Percentiles rank a stretch among this genome's conserved stretches.
phyloP scores from a whole-genome alignment of 2,329 filamentous ascomycete genomes.

The Colletotrichum orbiculare region DNA sequence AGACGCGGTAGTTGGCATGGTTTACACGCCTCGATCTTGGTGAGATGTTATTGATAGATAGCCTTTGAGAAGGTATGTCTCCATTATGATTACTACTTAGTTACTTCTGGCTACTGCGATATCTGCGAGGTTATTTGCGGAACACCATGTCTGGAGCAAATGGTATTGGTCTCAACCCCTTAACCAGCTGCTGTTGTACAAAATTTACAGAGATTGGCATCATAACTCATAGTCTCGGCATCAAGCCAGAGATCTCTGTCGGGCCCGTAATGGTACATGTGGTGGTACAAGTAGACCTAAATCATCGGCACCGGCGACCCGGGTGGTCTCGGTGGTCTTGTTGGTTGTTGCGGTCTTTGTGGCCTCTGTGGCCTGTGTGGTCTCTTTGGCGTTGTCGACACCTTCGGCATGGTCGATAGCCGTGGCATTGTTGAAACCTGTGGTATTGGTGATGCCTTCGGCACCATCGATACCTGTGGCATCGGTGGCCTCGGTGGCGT shows the following conservation, averaged over 20 bases:
- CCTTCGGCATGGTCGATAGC: background rate
- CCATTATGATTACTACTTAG: conserved; percentile 13
- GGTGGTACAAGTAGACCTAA: background rate
- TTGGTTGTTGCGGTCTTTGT: background rate
- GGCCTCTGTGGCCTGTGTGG: background rate
- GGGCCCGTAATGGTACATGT: background rate
- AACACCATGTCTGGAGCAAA: too few relatives aligned
- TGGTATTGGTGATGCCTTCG: background rate
- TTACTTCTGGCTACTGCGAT: background rate
- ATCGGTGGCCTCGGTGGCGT: background rate
- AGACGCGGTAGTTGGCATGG: background rate
- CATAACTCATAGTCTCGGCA: conserved; percentile 15
- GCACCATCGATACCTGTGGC: background rate
- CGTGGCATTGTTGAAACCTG: background rate
- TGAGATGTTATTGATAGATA: too few relatives aligned
- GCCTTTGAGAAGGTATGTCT: background rate
- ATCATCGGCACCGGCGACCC: background rate
- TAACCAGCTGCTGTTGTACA: too few relatives aligned
- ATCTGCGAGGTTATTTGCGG: too few relatives aligned
- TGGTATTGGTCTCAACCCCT: too few relatives aligned
- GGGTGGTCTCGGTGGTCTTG: too few relatives aligned
- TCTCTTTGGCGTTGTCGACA: background rate
- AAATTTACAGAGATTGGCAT: background rate
- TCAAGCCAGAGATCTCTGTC: conserved; percentile 2
- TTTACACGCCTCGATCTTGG: too few relatives aligned